Evolutionary conservation across 441 rosid species (phyloP).

Genomic region (Mallotus japonicus): DNA sequence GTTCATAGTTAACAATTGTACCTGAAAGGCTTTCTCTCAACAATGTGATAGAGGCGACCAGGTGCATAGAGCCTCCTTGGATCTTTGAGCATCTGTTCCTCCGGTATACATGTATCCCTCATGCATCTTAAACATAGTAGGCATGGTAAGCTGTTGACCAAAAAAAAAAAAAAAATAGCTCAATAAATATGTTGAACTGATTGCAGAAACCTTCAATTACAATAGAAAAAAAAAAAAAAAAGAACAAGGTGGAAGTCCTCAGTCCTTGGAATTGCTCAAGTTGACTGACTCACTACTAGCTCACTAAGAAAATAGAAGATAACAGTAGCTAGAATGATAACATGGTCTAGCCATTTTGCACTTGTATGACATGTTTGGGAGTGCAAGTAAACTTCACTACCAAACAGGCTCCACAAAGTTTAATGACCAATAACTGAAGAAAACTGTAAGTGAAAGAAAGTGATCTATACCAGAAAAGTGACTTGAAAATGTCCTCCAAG

Average conservation of each 20-base stretch:
- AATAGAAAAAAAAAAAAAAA: background rate
- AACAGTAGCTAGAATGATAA: background rate
- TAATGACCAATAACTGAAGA: slow-evolving; percentile 8
- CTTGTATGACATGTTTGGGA: background rate
- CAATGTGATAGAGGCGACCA: slow-evolving; percentile 93
- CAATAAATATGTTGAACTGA: slow-evolving; percentile 3
- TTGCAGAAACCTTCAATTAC: background rate
- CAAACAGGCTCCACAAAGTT: background rate
- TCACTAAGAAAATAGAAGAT: background rate
- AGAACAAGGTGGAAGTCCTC: background rate
- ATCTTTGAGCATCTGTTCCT: slow-evolving; percentile 79
- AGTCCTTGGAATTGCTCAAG: background rate
- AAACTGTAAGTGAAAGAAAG: slow-evolving; percentile 2
- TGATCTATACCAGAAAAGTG: slow-evolving; percentile 76
- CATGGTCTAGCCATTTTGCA: slow-evolving; percentile 1
- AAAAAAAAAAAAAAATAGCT: slow-evolving; percentile 18
- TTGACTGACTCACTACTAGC: background rate
- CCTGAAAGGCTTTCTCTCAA: slow-evolving; percentile 83
- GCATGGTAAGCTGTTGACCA: slow-evolving; percentile 73
- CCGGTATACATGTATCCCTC: slow-evolving; percentile 87
- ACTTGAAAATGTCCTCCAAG: slow-evolving; percentile 91
- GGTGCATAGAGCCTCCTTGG: slow-evolving; percentile 96
- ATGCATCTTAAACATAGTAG: slow-evolving; percentile 74
- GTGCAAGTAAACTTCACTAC: background rate
- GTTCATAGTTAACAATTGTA: slow-evolving; percentile 21